These are phyloP conservation scores for Rhizomucor pusillus DNA, from an alignment of 371 early-diverging fungal genomes.

Conservation along the genomic window DNA sequence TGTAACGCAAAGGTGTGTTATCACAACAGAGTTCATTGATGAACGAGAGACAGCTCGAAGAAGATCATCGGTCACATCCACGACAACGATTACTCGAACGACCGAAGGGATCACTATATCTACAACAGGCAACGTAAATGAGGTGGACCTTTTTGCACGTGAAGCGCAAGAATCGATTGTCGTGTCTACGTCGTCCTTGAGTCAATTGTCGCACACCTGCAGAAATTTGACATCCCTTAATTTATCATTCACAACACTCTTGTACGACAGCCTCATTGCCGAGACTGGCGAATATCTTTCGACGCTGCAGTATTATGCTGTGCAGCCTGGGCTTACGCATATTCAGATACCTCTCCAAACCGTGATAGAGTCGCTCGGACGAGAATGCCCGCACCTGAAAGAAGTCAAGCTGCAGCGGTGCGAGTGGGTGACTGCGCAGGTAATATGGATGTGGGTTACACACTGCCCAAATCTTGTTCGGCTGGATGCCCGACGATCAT, in stretches of 20 bases:
- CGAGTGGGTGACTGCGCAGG: slow-evolving; percentile 57
- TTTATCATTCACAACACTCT: slow-evolving; percentile 49
- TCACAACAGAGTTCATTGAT: neutral
- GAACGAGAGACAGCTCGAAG: neutral
- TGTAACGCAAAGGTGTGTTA: too few relatives aligned
- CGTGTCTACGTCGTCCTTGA: slow-evolving; percentile 56
- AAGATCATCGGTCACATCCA: slow-evolving; percentile 1
- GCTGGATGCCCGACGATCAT: slow-evolving; percentile 47
- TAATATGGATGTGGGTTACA: slow-evolving; percentile 43
- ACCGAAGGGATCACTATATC: neutral
- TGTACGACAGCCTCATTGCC: slow-evolving; percentile 44
- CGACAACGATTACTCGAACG: neutral
- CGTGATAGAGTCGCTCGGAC: slow-evolving; percentile 46
- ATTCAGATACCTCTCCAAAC: slow-evolving; percentile 40
- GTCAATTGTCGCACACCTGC: slow-evolving; percentile 49
- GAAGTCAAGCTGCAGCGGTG: slow-evolving; percentile 51
- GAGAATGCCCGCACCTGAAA: slow-evolving; percentile 42
- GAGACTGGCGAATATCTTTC: slow-evolving; percentile 66
- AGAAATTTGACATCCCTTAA: slow-evolving; percentile 46
- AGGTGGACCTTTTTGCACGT: slow-evolving; percentile 16
- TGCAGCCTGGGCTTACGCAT: slow-evolving; percentile 53
- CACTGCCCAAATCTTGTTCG: slow-evolving; percentile 35
- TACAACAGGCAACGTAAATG: slow-evolving; percentile 18
- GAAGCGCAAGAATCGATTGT: slow-evolving; percentile 19
- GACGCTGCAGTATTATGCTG: slow-evolving; percentile 48